Evolutionary conservation across 2,329 filamentous ascomycete genomes (phyloP).

Genomic region (Penicillium sp.): DNA sequence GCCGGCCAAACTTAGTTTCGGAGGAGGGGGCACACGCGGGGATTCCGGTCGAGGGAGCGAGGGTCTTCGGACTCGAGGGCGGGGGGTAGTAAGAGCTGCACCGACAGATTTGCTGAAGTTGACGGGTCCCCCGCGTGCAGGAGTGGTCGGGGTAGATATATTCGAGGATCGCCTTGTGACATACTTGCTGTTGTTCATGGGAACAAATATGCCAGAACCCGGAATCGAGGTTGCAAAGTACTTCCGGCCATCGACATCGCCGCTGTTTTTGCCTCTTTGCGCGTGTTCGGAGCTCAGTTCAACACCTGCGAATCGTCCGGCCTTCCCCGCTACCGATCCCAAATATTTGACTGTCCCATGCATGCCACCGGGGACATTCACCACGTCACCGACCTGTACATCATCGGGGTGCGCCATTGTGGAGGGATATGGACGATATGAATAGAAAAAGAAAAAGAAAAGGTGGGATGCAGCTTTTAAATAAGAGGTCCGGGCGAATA

Average conservation of each 20-base stretch:
- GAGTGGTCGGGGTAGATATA: slow-evolving; percentile 65
- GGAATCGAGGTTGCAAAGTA: slow-evolving; percentile 80
- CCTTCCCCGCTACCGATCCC: slow-evolving; percentile 82
- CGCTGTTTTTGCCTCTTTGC: slow-evolving; percentile 84
- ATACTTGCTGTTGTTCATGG: slow-evolving; percentile 69
- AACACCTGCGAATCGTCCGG: slow-evolving; percentile 86
- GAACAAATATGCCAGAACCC: slow-evolving; percentile 90
- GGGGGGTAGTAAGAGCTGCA: slow-evolving; percentile 66
- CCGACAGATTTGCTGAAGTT: slow-evolving; percentile 90
- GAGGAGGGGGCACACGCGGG: slow-evolving; percentile 60
- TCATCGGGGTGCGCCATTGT: slow-evolving; percentile 45
- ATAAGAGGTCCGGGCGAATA: slow-evolving; percentile 4
- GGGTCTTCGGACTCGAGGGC: slow-evolving; percentile 62
- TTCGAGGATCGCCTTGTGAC: slow-evolving; percentile 58
- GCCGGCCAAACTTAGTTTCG: slow-evolving; percentile 54
- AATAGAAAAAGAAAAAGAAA: not conserved
- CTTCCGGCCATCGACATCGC: slow-evolving; percentile 79
- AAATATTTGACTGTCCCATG: slow-evolving; percentile 84
- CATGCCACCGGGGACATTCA: slow-evolving; percentile 94
- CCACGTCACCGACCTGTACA: slow-evolving; percentile 73
- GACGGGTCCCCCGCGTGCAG: slow-evolving; percentile 62
- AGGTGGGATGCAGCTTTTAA: slow-evolving; percentile 2
- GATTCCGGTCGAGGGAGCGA: slow-evolving; percentile 88
- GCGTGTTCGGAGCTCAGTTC: slow-evolving; percentile 82
- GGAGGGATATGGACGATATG: slow-evolving; percentile 1